A percentile compares a stretch with the other conserved stretches of the same genome.
phyloP scores from a whole-genome alignment of 805 yeast species.

The Spathaspora sp. region DNA sequence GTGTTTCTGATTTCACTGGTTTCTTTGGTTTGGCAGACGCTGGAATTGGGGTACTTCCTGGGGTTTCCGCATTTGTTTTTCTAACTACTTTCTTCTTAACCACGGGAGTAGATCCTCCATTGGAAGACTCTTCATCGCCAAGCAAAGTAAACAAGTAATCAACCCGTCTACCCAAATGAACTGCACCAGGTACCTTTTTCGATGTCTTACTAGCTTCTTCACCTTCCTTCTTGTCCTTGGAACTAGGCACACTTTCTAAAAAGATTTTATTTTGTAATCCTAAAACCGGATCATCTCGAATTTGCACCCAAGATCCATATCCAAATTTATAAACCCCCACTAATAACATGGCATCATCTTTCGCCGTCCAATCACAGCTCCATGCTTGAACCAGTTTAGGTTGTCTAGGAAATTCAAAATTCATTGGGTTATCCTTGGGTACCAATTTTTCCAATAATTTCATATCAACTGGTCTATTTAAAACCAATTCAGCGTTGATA shows the following conservation, averaged over 20 bases:
- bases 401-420: slow-evolving; percentile 54
- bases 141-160: slow-evolving; percentile 78
- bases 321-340: slow-evolving; percentile 92
- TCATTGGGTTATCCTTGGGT: slow-evolving; percentile 53
- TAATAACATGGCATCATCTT: slow-evolving; percentile 82
- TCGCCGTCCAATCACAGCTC: slow-evolving; percentile 81
- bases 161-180: slow-evolving; percentile 86
- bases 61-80: slow-evolving; percentile 11
- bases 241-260: slow-evolving; percentile 37
- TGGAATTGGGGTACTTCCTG: slow-evolving; percentile 8
- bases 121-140: slow-evolving; percentile 50
- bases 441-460: slow-evolving; percentile 51
- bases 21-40: slow-evolving; percentile 1
- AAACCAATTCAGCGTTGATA: slow-evolving; percentile 83
- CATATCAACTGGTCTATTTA: slow-evolving; percentile 85
- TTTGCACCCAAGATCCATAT: slow-evolving; percentile 91
- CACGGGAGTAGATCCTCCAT: slow-evolving; percentile 10
- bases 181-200: slow-evolving; percentile 84
- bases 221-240: slow-evolving; percentile 1
- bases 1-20: slow-evolving; percentile 5
- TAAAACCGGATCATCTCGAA: slow-evolving; percentile 91
- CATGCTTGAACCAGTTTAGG: slow-evolving; percentile 88
- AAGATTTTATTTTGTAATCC: slow-evolving; percentile 83
- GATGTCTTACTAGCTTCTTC: slow-evolving; percentile 18
- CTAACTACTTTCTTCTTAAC: slow-evolving; percentile 13